Conservation (phyloP, 805 yeast species). For the Hanseniaspora valbyensis region DNA sequence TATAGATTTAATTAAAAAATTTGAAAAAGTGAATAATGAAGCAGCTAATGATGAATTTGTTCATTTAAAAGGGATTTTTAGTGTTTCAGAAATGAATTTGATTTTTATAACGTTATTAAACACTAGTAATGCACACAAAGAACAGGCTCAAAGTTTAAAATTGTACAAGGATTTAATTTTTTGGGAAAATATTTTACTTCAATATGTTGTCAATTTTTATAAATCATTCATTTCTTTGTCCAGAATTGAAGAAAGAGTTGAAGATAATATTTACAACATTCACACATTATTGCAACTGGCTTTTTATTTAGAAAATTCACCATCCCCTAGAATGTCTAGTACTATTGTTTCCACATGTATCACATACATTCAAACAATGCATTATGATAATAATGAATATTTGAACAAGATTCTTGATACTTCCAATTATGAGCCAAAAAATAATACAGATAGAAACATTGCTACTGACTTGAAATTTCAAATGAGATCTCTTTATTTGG, state of each 20-base stretch:
- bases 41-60: background rate
- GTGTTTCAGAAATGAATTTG: background rate
- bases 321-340: slow-evolving; percentile 3
- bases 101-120: background rate
- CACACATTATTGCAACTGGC: background rate
- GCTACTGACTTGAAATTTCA: background rate
- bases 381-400: slow-evolving; percentile 8
- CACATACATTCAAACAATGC: slow-evolving; percentile 1
- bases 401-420: background rate
- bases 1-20: background rate
- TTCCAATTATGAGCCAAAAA: background rate
- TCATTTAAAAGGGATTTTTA: background rate
- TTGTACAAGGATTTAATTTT: slow-evolving; percentile 2
- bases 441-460: background rate
- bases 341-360: slow-evolving; percentile 9
- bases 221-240: background rate
- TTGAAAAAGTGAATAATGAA: background rate
- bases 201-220: slow-evolving; percentile 1
- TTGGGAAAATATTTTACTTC: slow-evolving; percentile 3
- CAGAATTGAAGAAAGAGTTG: background rate
- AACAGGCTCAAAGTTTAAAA: background rate
- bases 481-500: slow-evolving; percentile 1
- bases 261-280: slow-evolving; percentile 10
- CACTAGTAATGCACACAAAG: slow-evolving; percentile 1
- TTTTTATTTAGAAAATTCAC: slow-evolving; percentile 11